Conservation (phyloP, 2,329 filamentous ascomycete species). For the Aspergillus caelatus region DNA sequence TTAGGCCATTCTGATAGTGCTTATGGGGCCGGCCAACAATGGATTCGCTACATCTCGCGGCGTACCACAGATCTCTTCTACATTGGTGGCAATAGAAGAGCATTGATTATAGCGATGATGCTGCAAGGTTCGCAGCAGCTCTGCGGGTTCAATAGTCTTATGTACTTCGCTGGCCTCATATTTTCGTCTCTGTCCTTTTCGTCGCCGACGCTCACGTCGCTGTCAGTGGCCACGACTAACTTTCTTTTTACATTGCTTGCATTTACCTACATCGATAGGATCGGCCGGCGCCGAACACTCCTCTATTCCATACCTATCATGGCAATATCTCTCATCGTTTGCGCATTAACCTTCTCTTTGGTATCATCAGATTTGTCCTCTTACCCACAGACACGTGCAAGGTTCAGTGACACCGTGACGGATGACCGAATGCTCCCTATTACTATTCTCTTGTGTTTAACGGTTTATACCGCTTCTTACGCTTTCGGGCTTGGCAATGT, state of each 20-base stretch:
- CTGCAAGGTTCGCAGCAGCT: constrained; percentile 87
- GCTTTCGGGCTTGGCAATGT: constrained; percentile 88
- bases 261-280: constrained; percentile 73
- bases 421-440: constrained; percentile 36
- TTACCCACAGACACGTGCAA: constrained; percentile 21
- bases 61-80: constrained; percentile 36
- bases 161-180: constrained; percentile 88
- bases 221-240: constrained; percentile 81
- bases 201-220: constrained; percentile 76
- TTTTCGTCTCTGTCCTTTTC: constrained; percentile 77
- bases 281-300: constrained; percentile 78
- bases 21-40: constrained; percentile 20
- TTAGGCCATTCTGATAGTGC: constrained; percentile 24
- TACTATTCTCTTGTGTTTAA: constrained; percentile 73
- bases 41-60: constrained; percentile 30
- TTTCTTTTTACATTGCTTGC: constrained; percentile 78
- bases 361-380: constrained; percentile 42
- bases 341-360: constrained; percentile 72
- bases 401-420: constrained; percentile 23
- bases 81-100: constrained; percentile 60
- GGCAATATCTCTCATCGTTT: constrained; percentile 70
- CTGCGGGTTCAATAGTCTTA: constrained; percentile 86
- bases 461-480: constrained; percentile 82
- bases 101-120: constrained; percentile 81
- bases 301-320: constrained; percentile 84